Percentiles rank a stretch among this genome's conserved stretches.
phyloP scores from a whole-genome alignment of 495 filamentous ascomycete species.

The Aspergillus cavernicola region DNA sequence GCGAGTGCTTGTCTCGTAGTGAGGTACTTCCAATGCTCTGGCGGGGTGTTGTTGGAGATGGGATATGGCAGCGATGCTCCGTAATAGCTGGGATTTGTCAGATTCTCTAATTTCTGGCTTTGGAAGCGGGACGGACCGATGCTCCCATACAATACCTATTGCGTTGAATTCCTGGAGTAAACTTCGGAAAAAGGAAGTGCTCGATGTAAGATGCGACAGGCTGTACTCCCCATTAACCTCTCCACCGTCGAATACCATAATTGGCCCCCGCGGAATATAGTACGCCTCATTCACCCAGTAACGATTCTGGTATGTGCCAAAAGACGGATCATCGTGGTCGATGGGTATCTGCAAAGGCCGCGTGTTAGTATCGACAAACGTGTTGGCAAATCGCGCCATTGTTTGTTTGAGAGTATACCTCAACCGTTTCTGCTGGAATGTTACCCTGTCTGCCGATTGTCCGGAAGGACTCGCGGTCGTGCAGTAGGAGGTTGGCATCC shows the following conservation, averaged over 20 bases:
- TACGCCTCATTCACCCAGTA: slow-evolving; percentile 51
- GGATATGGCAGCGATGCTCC: slow-evolving; percentile 49
- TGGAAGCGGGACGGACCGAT: slow-evolving; percentile 35
- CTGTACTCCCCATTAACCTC: slow-evolving; percentile 35
- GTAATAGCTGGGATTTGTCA: slow-evolving; percentile 39
- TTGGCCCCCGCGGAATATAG: slow-evolving; percentile 49
- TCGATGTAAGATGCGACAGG: slow-evolving; percentile 32
- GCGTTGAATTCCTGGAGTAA: slow-evolving; percentile 46
- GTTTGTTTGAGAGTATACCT: slow-evolving; percentile 17
- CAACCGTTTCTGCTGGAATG: slow-evolving; percentile 20
- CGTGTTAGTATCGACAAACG: background rate
- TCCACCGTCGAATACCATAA: slow-evolving; percentile 52
- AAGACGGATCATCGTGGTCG: slow-evolving; percentile 37
- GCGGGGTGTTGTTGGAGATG: slow-evolving; percentile 39
- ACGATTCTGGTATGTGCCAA: slow-evolving; percentile 50
- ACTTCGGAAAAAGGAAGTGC: slow-evolving; percentile 38
- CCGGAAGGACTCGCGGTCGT: background rate
- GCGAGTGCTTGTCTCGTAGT: slow-evolving; percentile 50
- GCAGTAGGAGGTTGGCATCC: slow-evolving; percentile 7
- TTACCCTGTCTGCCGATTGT: background rate
- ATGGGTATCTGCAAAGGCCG: slow-evolving; percentile 36
- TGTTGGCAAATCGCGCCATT: background rate
- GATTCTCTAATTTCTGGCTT: background rate
- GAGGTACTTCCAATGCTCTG: slow-evolving; percentile 48
- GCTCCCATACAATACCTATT: slow-evolving; percentile 57